These are phyloP conservation scores for Mycena galericulata DNA, from an alignment of 768 basidiomycete genomes.

Conservation along the genomic window DNA sequence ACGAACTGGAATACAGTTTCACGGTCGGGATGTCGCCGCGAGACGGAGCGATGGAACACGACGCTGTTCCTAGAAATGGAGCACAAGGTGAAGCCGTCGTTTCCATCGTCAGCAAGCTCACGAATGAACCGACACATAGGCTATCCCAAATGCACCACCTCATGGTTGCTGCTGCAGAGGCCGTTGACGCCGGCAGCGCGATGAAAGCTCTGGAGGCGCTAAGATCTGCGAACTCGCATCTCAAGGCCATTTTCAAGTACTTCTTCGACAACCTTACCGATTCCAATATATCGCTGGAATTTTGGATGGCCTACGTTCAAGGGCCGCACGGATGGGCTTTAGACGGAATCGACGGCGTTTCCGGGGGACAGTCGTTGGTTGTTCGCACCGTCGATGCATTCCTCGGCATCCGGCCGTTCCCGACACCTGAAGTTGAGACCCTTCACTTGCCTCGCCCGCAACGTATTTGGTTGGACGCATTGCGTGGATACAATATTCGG, in stretches of 20 bases:
- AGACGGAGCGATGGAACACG: slow-evolving; percentile 20
- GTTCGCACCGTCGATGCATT: slow-evolving; percentile 31
- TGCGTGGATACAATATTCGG: too few species aligned
- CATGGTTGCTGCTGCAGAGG: too few species aligned
- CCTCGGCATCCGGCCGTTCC: slow-evolving; percentile 30
- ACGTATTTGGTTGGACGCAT: slow-evolving; percentile 30
- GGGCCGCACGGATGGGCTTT: slow-evolving; percentile 31
- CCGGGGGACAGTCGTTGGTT: slow-evolving; percentile 28
- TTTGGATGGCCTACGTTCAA: slow-evolving; percentile 33
- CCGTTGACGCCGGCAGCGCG: too few species aligned
- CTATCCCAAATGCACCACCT: too few species aligned
- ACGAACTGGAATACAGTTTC: too few species aligned
- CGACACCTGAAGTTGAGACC: slow-evolving; percentile 25
- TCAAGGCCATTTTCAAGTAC: slow-evolving; percentile 26
- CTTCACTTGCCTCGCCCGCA: slow-evolving; percentile 28
- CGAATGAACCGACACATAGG: too few species aligned
- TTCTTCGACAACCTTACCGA: slow-evolving; percentile 32
- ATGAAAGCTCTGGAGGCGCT: slow-evolving; percentile 16
- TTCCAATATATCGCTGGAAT: slow-evolving; percentile 19
- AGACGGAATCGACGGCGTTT: slow-evolving; percentile 29
- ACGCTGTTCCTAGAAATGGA: slow-evolving; percentile 27
- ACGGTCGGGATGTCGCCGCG: too few species aligned
- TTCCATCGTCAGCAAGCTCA: too few species aligned
- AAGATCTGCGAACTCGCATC: slow-evolving; percentile 13
- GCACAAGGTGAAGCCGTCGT: slow-evolving; percentile 5